Base-by-base conservation (phyloP, 1,139 yeast genomes). In the Saccharomyces hybrid region DNA sequence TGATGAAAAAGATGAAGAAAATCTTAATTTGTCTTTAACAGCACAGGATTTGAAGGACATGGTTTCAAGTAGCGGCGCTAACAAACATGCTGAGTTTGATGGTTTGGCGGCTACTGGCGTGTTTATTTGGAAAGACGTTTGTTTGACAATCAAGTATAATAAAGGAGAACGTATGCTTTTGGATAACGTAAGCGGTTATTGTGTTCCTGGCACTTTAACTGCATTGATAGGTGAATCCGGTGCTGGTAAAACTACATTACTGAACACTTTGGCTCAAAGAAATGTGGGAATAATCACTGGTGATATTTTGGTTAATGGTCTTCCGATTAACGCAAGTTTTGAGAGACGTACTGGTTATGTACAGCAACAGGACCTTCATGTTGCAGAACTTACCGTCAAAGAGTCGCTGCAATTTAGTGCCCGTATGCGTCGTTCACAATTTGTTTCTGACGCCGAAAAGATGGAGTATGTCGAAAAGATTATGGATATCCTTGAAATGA, bases 171-270 rank as follows among this genome's bases (percentile, higher is more conserved):
- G 76, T 65, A 71, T 71, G 57, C 65, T 81, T 34, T 71, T 82
- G 58, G 78, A 79, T 59, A 69, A 75, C 58, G 74, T 82, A 52
- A 79, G 80, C 63, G 86, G 86, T 42, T 81, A 69, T 59, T 80
- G 81, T 62, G 72, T 74, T 54, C 84, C 86, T 2, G 86, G 86
- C 53, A 61, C 62, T 34, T 64, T 78, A 64, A 78, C 80, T 51
- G 81, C 80, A 2, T 65, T 81, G 50, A 81, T 81, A 84, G 85
- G 86, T 56, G 84, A 79, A 60, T 81, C 85, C 14, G 86, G 86
- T 62, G 84, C 85, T 48, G 86, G 86, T 66, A 81, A 81, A 64
- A 81, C 86, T 1, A 81, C 86, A 0, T 68, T 81, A 54, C 72
- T 81, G 62, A 80, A 81, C 60, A 75, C 77, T 51, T 70, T 81